Evolutionary conservation across 2,329 filamentous ascomycete genomes (phyloP), one percentile per base, ranked within the genome.

Genomic region (Colletotrichum zoysiae): DNA sequence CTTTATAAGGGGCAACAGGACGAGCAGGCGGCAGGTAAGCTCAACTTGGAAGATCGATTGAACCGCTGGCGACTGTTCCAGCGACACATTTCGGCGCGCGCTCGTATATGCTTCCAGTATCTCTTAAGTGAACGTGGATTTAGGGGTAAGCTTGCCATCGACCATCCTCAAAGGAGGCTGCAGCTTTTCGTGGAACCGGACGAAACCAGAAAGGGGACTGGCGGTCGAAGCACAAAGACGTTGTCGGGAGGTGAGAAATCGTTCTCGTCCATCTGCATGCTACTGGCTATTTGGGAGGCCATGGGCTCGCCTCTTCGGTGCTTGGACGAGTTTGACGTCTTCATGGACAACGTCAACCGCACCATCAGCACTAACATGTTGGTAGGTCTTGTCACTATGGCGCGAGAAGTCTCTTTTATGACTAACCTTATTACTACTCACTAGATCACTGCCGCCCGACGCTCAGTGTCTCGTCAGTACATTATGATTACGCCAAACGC

Each of bases 321-420:
- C 78, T 86, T 99, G 65, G 96, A 99, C 82, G 96, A 99, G 82
- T 99, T 98, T 79, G 96, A 99, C 80, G 96, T 99, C 42, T 99
- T 98, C 86, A 99, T 99, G 96, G 96, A 99, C 82, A 94, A 92
- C 76, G 94, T 98, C 71, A 99, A 99, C 81, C 91, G 96, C 73
- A 94, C 93, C 67, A 93, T 97, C 76, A 97, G 94, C 79, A 97
- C 97, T 77, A 93, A 93, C 74, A 94, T 99, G 92, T 93, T 99
- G 81, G 92, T 94, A 84, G 85, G 91, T 87, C 33, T 30, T 26
- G n/a, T 55, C n/a, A 9, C 14, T 1, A 57, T 51, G 16, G 1
- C 33, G 26, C 16, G 42, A 14, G 2, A 5, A 16, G 35, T 53
- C 46, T 46, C 9, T 62, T 53, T 12, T 40, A 26, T 42, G 30